Evolutionary conservation across 495 filamentous ascomycete species (phyloP).

Genomic region (Elaphomyces granulatus): DNA sequence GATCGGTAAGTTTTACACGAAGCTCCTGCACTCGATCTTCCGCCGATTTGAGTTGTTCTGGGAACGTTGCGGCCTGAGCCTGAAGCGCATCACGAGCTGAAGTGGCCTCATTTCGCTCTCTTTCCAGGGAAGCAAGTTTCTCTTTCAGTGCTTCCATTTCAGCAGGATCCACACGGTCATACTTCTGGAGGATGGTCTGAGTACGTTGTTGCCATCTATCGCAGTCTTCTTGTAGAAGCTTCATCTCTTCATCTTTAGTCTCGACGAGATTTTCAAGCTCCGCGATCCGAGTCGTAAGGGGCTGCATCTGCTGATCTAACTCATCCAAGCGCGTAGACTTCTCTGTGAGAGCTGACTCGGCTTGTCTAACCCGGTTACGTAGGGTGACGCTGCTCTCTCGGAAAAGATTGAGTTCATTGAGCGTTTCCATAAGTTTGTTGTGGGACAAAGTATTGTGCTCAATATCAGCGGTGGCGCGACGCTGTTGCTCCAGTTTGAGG

Average conservation of each 20-base stretch:
- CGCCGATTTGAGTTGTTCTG: constrained; percentile 34
- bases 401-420: constrained; percentile 88
- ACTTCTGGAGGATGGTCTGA: constrained; percentile 88
- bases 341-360: constrained; percentile 55
- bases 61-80: constrained; percentile 32
- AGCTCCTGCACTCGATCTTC: constrained; percentile 36
- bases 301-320: constrained; percentile 61
- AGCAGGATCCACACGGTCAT: constrained; percentile 85
- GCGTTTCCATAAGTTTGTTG: constrained; percentile 79
- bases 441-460: constrained; percentile 56
- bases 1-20: constrained; percentile 39
- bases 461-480: constrained; percentile 57
- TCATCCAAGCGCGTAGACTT: constrained; percentile 61
- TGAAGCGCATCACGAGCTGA: constrained; percentile 44
- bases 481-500: constrained; percentile 77
- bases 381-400: constrained; percentile 85
- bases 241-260: constrained; percentile 72
- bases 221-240: constrained; percentile 69
- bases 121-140: constrained; percentile 45
- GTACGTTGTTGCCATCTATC: constrained; percentile 88
- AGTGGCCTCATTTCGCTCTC: constrained; percentile 55
- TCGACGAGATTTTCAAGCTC: constrained; percentile 69
- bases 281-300: constrained; percentile 58
- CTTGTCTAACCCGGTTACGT: constrained; percentile 68
- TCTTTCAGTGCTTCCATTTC: constrained; percentile 78